Percentiles rank a stretch among this genome's conserved stretches.
Evolutionary conservation across 345 rosid species (phyloP).

Genomic region (Dipteronia sinensis): DNA sequence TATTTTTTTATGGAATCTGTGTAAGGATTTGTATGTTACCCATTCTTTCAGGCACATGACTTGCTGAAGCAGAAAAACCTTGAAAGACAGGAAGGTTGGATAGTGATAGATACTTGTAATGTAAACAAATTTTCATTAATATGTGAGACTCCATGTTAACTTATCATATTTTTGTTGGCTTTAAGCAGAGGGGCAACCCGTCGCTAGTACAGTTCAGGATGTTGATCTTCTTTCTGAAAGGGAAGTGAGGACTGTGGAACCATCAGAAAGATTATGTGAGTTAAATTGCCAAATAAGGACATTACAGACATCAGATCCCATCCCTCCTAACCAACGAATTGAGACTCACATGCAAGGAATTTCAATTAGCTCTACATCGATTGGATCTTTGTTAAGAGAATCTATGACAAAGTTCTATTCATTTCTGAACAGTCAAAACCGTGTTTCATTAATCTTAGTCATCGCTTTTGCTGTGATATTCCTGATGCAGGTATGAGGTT

Average conservation of each 20-base stretch:
- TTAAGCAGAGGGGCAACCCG: constrained; percentile 34
- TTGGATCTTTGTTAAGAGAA: constrained; percentile 38
- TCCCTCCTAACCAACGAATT: constrained; percentile 25
- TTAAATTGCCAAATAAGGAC: constrained; percentile 25
- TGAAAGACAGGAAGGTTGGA: constrained; percentile 58
- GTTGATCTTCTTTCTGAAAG: constrained; percentile 34
- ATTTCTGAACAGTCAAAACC: constrained; percentile 52
- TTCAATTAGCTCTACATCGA: constrained; percentile 22
- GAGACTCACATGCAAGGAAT: constrained; percentile 32
- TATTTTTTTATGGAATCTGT: background rate
- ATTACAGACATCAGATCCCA: constrained; percentile 28
- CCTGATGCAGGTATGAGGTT: constrained; percentile 80
- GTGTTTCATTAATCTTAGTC: constrained; percentile 52
- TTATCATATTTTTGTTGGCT: constrained; percentile 11
- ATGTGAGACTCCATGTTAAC: background rate
- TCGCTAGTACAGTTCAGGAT: constrained; percentile 29
- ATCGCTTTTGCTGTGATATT: constrained; percentile 69
- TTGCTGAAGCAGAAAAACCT: constrained; percentile 67
- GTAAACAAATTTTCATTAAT: background rate
- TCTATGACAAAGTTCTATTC: constrained; percentile 37
- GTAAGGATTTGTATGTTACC: constrained; percentile 12
- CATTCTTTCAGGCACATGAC: constrained; percentile 67
- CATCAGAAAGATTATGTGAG: constrained; percentile 35
- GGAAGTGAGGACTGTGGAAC: constrained; percentile 32
- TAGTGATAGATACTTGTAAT: constrained; percentile 9